These are phyloP conservation scores for Phellopilus nigrolimitatus DNA, from an alignment of 1,284 basidiomycete genomes.

Conservation along the genomic window DNA sequence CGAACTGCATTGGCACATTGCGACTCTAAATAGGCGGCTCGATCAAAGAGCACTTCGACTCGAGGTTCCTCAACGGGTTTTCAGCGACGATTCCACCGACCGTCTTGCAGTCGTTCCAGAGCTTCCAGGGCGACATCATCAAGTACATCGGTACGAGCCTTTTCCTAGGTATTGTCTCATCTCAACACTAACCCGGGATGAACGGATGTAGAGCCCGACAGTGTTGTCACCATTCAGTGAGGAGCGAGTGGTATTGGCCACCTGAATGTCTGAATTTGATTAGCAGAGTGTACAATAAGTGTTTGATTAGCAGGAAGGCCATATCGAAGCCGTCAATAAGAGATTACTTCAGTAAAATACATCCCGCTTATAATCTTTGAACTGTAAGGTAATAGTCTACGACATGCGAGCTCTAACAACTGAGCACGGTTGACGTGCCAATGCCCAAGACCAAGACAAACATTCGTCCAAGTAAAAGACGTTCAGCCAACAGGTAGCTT, in stretches of 20 bases:
- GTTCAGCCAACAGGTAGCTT: neutral
- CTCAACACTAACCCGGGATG: too few species aligned
- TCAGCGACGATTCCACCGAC: conserved; percentile 43
- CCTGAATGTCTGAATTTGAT: neutral
- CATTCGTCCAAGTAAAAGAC: neutral
- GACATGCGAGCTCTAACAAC: neutral
- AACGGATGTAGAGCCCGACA: conserved; percentile 11
- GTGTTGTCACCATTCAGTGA: conserved; percentile 8
- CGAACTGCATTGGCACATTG: neutral
- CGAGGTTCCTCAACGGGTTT: conserved; percentile 46
- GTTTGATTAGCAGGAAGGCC: neutral
- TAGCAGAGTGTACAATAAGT: neutral
- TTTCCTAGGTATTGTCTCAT: neutral
- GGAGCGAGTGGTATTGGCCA: neutral
- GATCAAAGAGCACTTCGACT: conserved; percentile 38
- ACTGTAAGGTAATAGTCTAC: too few species aligned
- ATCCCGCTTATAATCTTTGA: neutral
- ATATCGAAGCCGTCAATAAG: neutral
- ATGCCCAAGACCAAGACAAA: neutral
- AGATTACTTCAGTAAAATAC: neutral
- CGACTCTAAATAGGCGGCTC: conserved; percentile 35
- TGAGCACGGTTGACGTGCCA: too few species aligned
- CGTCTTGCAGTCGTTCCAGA: conserved; percentile 35
- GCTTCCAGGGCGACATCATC: conserved; percentile 37
- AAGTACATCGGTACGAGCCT: conserved; percentile 46